Evolutionary conservation across 495 filamentous ascomycete species (phyloP), one percentile per base, ranked within the genome.

Genomic region (Umbilicaria muhlenbergii): DNA sequence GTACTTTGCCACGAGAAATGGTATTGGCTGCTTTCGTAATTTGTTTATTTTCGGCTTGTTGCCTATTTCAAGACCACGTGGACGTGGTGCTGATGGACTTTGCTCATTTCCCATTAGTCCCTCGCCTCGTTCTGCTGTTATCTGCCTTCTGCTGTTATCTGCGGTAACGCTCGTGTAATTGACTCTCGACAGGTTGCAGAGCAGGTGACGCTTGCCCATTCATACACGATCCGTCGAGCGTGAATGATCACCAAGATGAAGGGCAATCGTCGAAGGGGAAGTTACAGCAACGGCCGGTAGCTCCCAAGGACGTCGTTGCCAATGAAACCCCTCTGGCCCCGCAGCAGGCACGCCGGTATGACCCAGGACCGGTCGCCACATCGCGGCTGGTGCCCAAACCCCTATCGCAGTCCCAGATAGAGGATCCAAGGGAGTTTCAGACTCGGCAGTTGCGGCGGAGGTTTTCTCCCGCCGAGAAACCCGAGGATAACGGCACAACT

Each of bases 351-450:
- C 54, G 24, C 17, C 50, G 36, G 8, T 47, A 44, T 34, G 1
- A 35, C 32, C 36, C 47, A 32, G 39, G 39, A 11, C 43, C 43
- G 19, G 43, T 53, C n/a, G 35, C 43, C 34, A 33, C 54, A 18
- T 65, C 65, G 32, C 67, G 72, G 43, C 61, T 77, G 33, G 71
- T 81, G 18, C 56, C 68, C 43, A 75, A 78, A 48, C 86, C 86
- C 10, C 58, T 81, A 5, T 75, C 86, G 5, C 68, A 69, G 40
- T 59, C 68, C 8, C 80, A 89, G 58, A 53, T 63, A 32, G 70
- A 76, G 34, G 73, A 88, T 55, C 81, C 83, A 12, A 68, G 83
- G 44, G 72, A 69, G 21, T 92, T 88, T 52, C 82, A 92, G 52
- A 60, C 91, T 41, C 71, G 72, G 41, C 86, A 92, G 62, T 57